Base-by-base conservation (phyloP, 805 yeast species). In the Kodamaea sagamina region DNA sequence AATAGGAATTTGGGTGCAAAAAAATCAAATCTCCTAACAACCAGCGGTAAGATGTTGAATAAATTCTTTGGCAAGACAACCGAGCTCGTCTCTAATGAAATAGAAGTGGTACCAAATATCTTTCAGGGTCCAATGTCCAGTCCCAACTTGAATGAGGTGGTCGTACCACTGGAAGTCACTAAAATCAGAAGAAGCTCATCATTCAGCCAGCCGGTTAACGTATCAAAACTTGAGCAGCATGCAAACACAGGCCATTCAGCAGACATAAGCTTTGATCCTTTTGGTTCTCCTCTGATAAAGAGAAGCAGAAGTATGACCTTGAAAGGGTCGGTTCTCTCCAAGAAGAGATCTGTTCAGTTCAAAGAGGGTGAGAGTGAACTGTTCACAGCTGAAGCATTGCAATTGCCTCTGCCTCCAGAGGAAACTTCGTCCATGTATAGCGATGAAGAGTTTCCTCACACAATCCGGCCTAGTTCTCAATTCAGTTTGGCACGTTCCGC, bases 191-290 rank as follows among this genome's bases (percentile, higher is more conserved):
- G 44, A 13, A 40, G 36, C 19, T 34, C 13, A 10, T 44, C 47
- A 8, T 40, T 40, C 11, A 26, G 11, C 2, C 16, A 29, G 11
- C 47, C 44, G 2, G 8, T 43, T 5, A 13, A 32, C 17, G 42
- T 34, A 11, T 24, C 26, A 8, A 16, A 32, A 10, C 16, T 36
- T 3, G 47, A 40, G 18, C 28, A 36, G 10, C 36, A n/a, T 4
- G 34, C 37, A 9, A 44, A 44, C 16, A 28, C 17, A 25, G 28
- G n/a, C 1, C 32, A 41, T 32, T 36, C 41, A 12, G 34, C 19
- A 2, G 49, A 49, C 13, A 35, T 27, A n/a, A 46, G 49, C 22
- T 42, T 49, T 31, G 52, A 49, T 31, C 52, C 49, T 1, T 49
- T 48, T 29, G 39, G 46, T 4, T 40, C 52, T 4, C 35, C 45